A percentile compares a stretch with the other conserved stretches of the same genome.
These are phyloP conservation scores for Coemansia sp. DNA, from an alignment of 192 early-diverging fungal genomes.

Conservation along the genomic window DNA sequence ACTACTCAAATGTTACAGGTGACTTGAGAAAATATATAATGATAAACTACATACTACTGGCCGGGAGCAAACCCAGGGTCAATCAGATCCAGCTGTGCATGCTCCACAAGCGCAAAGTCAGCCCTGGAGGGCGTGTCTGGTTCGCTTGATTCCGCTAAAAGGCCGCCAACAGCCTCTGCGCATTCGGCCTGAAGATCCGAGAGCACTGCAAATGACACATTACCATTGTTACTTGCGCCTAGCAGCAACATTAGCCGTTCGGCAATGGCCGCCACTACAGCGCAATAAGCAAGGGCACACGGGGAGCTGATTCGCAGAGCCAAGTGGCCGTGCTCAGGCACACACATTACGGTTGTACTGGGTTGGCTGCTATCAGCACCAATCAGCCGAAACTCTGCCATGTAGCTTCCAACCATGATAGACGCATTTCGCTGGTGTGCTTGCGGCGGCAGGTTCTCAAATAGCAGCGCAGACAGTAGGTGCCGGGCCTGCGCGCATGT, in stretches of 20 bases:
- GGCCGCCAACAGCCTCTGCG: not conserved
- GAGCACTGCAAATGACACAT: not conserved
- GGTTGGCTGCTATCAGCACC: not conserved
- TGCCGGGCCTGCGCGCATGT: constrained; percentile 7
- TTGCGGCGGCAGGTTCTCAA: constrained; percentile 23
- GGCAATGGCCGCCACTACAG: constrained; percentile 16
- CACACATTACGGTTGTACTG: constrained; percentile 24
- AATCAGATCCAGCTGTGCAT: constrained; percentile 1
- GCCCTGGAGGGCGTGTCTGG: not conserved
- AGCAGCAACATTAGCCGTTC: constrained; percentile 21
- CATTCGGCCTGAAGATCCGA: not conserved
- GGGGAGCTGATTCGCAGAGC: constrained; percentile 25
- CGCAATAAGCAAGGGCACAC: constrained; percentile 8
- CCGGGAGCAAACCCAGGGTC: not conserved
- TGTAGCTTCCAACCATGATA: constrained; percentile 26
- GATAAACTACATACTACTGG: not conserved
- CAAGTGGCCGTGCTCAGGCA: constrained; percentile 26
- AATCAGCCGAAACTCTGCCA: constrained; percentile 25
- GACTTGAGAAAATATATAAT: no score
- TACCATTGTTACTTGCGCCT: not conserved
- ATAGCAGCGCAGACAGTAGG: constrained; percentile 24
- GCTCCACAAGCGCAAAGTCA: not conserved
- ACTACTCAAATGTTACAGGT: no score
- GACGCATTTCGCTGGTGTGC: constrained; percentile 1
- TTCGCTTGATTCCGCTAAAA: not conserved